Conservation (phyloP, 1,284 basidiomycete genomes). For the Athelia psychrophila region DNA sequence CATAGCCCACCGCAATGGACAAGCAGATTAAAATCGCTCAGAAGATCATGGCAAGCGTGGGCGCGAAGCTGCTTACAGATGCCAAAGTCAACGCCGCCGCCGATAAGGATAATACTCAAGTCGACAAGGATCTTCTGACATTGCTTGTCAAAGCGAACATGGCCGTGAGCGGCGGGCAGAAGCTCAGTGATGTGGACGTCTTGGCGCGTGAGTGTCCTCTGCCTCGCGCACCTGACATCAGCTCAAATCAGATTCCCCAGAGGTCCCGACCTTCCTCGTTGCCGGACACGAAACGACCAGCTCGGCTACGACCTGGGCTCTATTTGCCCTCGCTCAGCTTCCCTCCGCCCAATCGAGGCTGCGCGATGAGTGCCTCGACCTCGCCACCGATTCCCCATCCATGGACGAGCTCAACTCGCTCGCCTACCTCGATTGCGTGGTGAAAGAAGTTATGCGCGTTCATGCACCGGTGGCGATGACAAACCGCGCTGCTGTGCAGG, state of each 20-base stretch:
- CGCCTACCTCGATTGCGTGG: slow-evolving; percentile 61
- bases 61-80: slow-evolving; percentile 39
- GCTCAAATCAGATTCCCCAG: slow-evolving; percentile 14
- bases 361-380: slow-evolving; percentile 58
- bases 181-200: slow-evolving; percentile 72
- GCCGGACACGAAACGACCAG: slow-evolving; percentile 78
- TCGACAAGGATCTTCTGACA: slow-evolving; percentile 48
- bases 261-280: slow-evolving; percentile 46
- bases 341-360: slow-evolving; percentile 62
- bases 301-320: slow-evolving; percentile 53
- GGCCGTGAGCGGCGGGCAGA: slow-evolving; percentile 51
- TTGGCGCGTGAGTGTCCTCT: slow-evolving; percentile 57
- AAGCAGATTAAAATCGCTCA: slow-evolving; percentile 12
- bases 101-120: slow-evolving; percentile 25
- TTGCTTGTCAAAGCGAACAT: slow-evolving; percentile 66
- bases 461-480: slow-evolving; percentile 59
- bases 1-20: slow-evolving; percentile 13
- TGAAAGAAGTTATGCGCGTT: slow-evolving; percentile 69
- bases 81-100: slow-evolving; percentile 35
- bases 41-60: slow-evolving; percentile 30
- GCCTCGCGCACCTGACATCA: neutral
- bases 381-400: slow-evolving; percentile 49
- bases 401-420: slow-evolving; percentile 61
- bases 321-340: slow-evolving; percentile 59
- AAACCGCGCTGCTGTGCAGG: slow-evolving; percentile 45